phyloP scores from a whole-genome alignment of 78 protist genomes.

The Diacronema lutheri region DNA sequence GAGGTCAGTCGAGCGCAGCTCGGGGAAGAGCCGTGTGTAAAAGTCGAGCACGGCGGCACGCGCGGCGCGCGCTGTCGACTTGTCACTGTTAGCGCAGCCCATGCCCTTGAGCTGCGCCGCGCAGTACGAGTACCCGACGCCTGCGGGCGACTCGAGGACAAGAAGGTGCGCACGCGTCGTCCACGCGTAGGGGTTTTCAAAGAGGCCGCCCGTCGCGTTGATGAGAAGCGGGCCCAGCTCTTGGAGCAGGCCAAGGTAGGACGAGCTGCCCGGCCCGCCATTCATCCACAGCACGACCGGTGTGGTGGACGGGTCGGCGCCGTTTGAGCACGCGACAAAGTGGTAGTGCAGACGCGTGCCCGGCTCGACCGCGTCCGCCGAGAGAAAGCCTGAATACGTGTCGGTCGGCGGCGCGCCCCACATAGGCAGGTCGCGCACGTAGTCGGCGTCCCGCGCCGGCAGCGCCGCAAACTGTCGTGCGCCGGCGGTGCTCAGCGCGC shows the following conservation, averaged over 20 bases:
- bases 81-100: not conserved
- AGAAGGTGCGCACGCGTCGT: slow-evolving; percentile 21
- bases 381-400: not conserved
- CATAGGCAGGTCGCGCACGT: not conserved
- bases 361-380: not conserved
- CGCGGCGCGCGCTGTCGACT: not conserved
- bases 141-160: slow-evolving; percentile 38
- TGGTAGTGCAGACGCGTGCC: slow-evolving; percentile 6
- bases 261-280: slow-evolving; percentile 15
- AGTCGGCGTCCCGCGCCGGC: not conserved
- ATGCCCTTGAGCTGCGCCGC: not conserved
- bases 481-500: too few species aligned
- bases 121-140: slow-evolving; percentile 54
- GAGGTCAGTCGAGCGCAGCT: not conserved
- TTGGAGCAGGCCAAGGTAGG: not conserved
- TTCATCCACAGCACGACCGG: slow-evolving; percentile 7
- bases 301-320: too few species aligned
- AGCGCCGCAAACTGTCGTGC: too few species aligned
- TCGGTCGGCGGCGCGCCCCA: slow-evolving; percentile 3
- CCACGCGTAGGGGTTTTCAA: slow-evolving; percentile 52
- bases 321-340: not conserved
- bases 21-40: slow-evolving; percentile 12
- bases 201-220: not conserved
- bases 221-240: slow-evolving; percentile 16
- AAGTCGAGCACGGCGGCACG: not conserved